A percentile compares a stretch with the other conserved stretches of the same genome.
Evolutionary conservation across 106 monocot species (phyloP).

Genomic region (Dendrobium chrysotoxum): DNA sequence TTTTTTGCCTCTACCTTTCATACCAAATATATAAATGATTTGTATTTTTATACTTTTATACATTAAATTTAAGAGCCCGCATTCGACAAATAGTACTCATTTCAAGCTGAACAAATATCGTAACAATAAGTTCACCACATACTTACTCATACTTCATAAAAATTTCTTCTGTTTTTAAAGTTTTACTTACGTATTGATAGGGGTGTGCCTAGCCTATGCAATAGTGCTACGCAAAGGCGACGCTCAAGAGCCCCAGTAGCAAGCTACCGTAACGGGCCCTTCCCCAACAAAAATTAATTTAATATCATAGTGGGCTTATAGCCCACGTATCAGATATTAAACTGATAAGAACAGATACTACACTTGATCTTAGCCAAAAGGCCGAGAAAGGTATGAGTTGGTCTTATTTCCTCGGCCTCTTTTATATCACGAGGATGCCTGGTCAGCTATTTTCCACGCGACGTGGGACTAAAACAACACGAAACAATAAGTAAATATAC

Average conservation of each 20-base stretch:
- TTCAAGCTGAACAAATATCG: no score
- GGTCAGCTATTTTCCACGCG: not conserved
- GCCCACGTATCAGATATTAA: conserved; percentile 99
- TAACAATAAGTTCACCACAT: no score
- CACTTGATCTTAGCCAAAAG: conserved; percentile 99
- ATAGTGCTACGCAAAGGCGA: conserved; percentile 12
- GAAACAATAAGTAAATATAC: no score
- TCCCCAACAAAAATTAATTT: conserved; percentile 50
- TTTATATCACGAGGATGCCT: not conserved
- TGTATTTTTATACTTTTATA: no score
- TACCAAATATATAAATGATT: no score
- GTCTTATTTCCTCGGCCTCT: not conserved
- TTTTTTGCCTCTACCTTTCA: no score
- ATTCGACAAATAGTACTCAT: no score
- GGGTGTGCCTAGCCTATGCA: conserved; percentile 4
- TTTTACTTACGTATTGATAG: not conserved
- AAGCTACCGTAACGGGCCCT: conserved; percentile 12
- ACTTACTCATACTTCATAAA: no score
- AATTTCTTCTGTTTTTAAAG: no score
- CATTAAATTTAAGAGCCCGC: no score
- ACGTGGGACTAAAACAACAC: not conserved
- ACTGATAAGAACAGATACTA: conserved; percentile 99
- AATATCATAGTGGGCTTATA: conserved; percentile 58
- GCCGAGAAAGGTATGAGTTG: conserved; percentile 95
- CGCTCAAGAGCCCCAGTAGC: conserved; percentile 10